These are phyloP conservation scores for Amoebophrya sp. DNA, from an alignment of 169 alveolate genomes.

Conservation along the genomic window DNA sequence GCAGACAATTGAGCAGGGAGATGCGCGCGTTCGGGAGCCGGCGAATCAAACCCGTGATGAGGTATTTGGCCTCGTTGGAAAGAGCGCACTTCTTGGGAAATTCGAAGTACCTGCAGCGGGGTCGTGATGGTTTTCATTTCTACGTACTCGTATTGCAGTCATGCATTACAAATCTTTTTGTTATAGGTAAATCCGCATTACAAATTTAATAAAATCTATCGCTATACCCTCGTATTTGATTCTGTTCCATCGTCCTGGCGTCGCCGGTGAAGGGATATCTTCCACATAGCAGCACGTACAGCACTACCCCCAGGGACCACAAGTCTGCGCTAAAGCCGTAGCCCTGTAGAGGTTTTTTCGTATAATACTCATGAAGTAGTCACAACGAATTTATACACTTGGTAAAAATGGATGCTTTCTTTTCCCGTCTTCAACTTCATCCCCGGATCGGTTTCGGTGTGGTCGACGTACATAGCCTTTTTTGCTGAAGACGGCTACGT, in stretches of 20 bases:
- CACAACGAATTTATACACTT: no score
- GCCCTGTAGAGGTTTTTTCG: slow-evolving; percentile 55
- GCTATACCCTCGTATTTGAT: not conserved
- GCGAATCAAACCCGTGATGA: slow-evolving; percentile 23
- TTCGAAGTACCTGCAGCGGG: slow-evolving; percentile 20
- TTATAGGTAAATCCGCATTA: no score
- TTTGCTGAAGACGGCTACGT: no score
- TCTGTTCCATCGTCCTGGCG: slow-evolving; percentile 11
- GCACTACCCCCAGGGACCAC: slow-evolving; percentile 89
- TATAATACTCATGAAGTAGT: no score
- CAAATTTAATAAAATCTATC: no score
- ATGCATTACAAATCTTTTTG: no score
- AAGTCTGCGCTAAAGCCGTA: slow-evolving; percentile 81
- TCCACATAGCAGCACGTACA: slow-evolving; percentile 62
- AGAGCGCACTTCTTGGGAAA: slow-evolving; percentile 28
- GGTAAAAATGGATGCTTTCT: no score
- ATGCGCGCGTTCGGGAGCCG: slow-evolving; percentile 32
- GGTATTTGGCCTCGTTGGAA: slow-evolving; percentile 24
- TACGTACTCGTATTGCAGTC: no score
- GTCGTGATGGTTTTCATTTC: no score
- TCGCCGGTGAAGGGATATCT: slow-evolving; percentile 38
- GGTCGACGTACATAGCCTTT: no score
- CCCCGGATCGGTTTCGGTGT: no score
- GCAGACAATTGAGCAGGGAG: slow-evolving; percentile 20
- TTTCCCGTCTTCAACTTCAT: no score